Evolutionary conservation across 768 basidiomycete species (phyloP).

Genomic region (Lepiota brunneoincarnata): DNA sequence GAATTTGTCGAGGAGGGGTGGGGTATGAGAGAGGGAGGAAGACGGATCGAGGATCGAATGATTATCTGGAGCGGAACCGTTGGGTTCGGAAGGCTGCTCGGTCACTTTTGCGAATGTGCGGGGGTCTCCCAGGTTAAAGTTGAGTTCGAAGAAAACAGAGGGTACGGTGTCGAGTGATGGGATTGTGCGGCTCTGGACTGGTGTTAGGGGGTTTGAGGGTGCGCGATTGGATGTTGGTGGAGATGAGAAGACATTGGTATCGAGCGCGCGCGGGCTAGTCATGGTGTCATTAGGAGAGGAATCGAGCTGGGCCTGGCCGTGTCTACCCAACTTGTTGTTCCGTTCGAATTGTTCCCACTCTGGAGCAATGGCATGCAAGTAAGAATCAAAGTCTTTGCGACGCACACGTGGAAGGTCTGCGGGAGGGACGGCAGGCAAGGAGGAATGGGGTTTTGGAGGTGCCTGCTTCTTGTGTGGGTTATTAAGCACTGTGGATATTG

Average conservation of each 20-base stretch:
- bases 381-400: constrained; percentile 82
- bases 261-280: constrained; percentile 23
- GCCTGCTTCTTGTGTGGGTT: constrained; percentile 83
- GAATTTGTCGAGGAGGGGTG: constrained; percentile 83
- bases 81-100: constrained; percentile 39
- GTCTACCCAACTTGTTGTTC: constrained; percentile 34
- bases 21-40: constrained; percentile 54
- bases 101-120: constrained; percentile 76
- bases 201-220: constrained; percentile 21
- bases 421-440: constrained; percentile 67
- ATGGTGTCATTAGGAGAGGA: not conserved
- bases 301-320: constrained; percentile 39
- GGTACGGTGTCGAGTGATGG: constrained; percentile 80
- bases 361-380: constrained; percentile 64
- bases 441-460: constrained; percentile 85
- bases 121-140: constrained; percentile 83
- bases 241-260: constrained; percentile 9
- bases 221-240: constrained; percentile 13
- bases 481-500: constrained; percentile 91
- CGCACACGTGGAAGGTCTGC: constrained; percentile 79
- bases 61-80: constrained; percentile 17
- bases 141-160: constrained; percentile 69
- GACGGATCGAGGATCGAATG: constrained; percentile 43
- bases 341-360: constrained; percentile 79
- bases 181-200: constrained; percentile 39